Base-by-base conservation (phyloP, 2,329 filamentous ascomycete species). In the Bipolaris victoriae region DNA sequence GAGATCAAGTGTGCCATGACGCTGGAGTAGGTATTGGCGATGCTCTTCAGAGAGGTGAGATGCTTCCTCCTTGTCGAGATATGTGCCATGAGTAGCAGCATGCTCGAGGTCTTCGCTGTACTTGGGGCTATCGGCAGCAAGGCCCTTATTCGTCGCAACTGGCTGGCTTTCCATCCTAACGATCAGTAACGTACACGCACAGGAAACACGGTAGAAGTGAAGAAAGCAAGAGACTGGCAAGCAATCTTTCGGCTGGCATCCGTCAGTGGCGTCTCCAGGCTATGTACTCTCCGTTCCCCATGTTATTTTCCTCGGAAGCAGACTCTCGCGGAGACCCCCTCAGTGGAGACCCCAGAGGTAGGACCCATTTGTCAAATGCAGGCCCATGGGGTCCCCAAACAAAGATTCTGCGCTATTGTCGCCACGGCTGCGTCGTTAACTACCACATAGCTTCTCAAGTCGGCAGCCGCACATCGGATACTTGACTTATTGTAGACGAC, bases 1-100 rank as follows among this genome's bases (percentile, higher is more conserved):
- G 3, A 86, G 77, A 18, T 84, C 78, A 22, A 84, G 65, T 0
- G 82, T 85, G 47, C 83, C 83, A 77, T 86, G 83, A 52, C 79
- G 77, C 29, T 77, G 62, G 10, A 85, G 68, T 5, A 86, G 75
- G 67, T 84, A 86, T 43, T 83, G 75, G 15, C 77, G 76, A 61
- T 83, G 81, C 49, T 79, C 77, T 46, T 75, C 70, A 5, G 79
- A 71, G 13, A 83, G 71, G 41, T 70, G 63, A 20, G 73, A 74
- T 6, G 62, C 61, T 33, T 70, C 71, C 3, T 59, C 59, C 41
- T 63, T 63, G 22, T 66, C 64, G 46, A 70, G 61, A 46, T 72
- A 71, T 1, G 71, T 72, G 16, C 65, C 66, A 39, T 73, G 68
- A 5, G 69, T 72, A 16, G 59, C 60, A 15, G 62, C 58, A 45